A percentile compares a stretch with the other conserved stretches of the same genome.
Evolutionary conservation across 768 basidiomycete genomes (phyloP).

Genomic region (Amanita pallidorosea): DNA sequence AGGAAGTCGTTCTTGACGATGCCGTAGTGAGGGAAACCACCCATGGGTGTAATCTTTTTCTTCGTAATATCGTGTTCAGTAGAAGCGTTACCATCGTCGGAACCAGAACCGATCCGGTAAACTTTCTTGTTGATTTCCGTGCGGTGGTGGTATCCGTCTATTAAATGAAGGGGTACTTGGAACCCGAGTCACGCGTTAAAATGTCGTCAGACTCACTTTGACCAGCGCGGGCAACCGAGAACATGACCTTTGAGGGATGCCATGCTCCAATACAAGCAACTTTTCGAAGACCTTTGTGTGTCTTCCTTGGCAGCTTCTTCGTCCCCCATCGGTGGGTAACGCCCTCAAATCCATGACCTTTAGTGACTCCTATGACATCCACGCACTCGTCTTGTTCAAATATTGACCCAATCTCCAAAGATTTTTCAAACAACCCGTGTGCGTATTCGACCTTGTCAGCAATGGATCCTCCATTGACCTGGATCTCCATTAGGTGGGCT

Average conservation of each 20-base stretch:
- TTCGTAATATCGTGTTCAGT: conserved; percentile 93
- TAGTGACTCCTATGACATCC: conserved; percentile 96
- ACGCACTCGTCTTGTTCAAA: conserved; percentile 97
- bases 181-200: background rate
- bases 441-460: conserved; percentile 98
- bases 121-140: conserved; percentile 99
- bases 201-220: conserved; percentile 57
- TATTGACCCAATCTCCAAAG: conserved; percentile 70
- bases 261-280: conserved; percentile 98
- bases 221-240: conserved; percentile 99
- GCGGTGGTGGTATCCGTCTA: conserved; percentile 93
- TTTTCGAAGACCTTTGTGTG: conserved; percentile 99
- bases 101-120: conserved; percentile 83
- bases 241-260: conserved; percentile 99
- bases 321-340: conserved; percentile 99
- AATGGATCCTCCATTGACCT: conserved; percentile 93
- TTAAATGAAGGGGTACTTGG: background rate
- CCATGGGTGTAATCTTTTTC: conserved; percentile 93
- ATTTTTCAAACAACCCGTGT: conserved; percentile 92
- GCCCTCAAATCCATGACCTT: conserved; percentile 99
- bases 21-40: conserved; percentile 99
- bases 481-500: conserved; percentile 99
- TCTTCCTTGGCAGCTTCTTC: conserved; percentile 97
- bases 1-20: conserved; percentile 98
- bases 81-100: conserved; percentile 75